These are phyloP conservation scores for Penicillium robsamsonii DNA, from an alignment of 495 filamentous ascomycete genomes.

Conservation along the genomic window DNA sequence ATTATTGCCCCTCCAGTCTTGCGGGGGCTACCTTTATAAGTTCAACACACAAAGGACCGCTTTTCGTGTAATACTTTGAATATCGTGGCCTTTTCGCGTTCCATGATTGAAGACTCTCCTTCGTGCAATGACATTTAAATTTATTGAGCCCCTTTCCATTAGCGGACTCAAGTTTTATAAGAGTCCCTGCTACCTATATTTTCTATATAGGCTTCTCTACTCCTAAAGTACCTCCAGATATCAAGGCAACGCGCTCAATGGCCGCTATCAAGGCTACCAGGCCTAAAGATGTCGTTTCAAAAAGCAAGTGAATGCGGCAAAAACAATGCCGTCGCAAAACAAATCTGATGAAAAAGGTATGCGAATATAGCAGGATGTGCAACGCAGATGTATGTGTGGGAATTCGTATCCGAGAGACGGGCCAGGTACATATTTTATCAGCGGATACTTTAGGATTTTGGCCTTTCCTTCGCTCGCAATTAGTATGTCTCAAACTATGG, in stretches of 20 bases:
- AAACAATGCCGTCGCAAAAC: too few relatives aligned
- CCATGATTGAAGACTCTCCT: background rate
- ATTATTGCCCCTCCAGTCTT: constrained; percentile 1
- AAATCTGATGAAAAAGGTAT: background rate
- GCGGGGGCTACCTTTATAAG: constrained; percentile 2
- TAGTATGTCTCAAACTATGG: too few relatives aligned
- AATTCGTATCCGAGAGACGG: background rate
- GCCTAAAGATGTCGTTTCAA: background rate
- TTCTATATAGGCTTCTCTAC: constrained; percentile 2
- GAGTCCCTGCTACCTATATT: background rate
- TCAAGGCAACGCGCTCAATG: background rate
- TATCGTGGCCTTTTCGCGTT: constrained; percentile 2
- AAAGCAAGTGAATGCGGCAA: too few relatives aligned
- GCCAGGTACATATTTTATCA: background rate
- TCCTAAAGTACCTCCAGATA: constrained; percentile 1
- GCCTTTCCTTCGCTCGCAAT: too few relatives aligned
- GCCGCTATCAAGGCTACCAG: constrained; percentile 5
- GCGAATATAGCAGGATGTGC: background rate
- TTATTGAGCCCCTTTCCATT: background rate
- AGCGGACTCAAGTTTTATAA: background rate
- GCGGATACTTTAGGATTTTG: background rate
- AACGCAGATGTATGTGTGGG: background rate
- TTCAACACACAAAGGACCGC: constrained; percentile 6
- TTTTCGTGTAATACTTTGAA: constrained; percentile 3
- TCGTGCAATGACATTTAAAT: background rate